Evolutionary conservation across 805 yeast species (phyloP), one percentile per base, ranked within the genome.

Genomic region (Jamesozyma spencerorum): DNA sequence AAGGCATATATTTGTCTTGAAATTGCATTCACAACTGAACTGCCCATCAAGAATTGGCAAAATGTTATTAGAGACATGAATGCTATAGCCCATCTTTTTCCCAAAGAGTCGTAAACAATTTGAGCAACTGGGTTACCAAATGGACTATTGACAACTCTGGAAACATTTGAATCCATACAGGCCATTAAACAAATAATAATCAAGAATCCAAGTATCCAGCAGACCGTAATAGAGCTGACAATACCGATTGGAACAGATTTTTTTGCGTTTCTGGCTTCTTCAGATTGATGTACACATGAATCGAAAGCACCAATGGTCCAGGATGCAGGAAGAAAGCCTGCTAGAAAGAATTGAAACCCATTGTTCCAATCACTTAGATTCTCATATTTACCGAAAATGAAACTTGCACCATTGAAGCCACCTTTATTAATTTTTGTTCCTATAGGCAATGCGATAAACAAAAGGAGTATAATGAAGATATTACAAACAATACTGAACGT

Each of bases 231-330:
- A 4, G 84, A 72, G 20, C 77, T 70, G 18, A 75, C 61, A 36
- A 81, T 79, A 33, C 85, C 86, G 36, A 74, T 60, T 4, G 87
- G 85, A 13, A 78, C 79, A 11, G 82, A 75, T 38, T 65, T 53
- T 40, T 50, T 51, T 18, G 86, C 81, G 52, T 78, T 73, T 40
- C 66, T 65, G 19, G 81, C 81, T 57, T 81, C 86, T 57, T 81
- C 88, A 18, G 81, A 68, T 75, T 79, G 75, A 62, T 81, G 86
- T 38, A 81, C 77, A 50, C 81, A 76, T 6, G 83, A 73, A 56
- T 81, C 87, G 56, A 79, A 80, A 0, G 82, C 77, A 19, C 83
- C 82, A 54, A 81, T 79, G 15, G 85, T 78, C 87, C 88, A 81
- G 43, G 79, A 72, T 1, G 79, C 77, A 0, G 85, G 79, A 75